phyloP scores from a whole-genome alignment of 2,329 filamentous ascomycete species.

The Bipolaris sorokiniana region DNA sequence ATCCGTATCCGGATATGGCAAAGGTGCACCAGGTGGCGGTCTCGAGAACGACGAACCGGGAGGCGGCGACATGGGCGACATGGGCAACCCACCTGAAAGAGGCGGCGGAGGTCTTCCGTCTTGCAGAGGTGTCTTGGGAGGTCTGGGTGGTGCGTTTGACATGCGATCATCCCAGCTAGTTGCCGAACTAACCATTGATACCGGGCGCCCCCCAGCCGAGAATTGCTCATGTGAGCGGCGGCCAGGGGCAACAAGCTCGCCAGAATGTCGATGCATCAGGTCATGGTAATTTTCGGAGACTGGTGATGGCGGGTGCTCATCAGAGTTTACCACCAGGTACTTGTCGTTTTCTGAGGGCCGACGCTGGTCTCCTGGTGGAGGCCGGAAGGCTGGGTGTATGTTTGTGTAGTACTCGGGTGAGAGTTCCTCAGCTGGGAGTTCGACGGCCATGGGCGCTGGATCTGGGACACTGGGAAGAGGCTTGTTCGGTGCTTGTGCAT shows the following conservation, averaged over 20 bases:
- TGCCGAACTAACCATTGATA: slow-evolving; percentile 36
- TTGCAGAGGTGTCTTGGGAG: slow-evolving; percentile 51
- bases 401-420: slow-evolving; percentile 44
- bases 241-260: slow-evolving; percentile 68
- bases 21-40: slow-evolving; percentile 48
- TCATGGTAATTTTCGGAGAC: slow-evolving; percentile 49
- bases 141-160: slow-evolving; percentile 44
- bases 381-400: slow-evolving; percentile 31
- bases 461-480: slow-evolving; percentile 48
- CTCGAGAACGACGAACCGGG: slow-evolving; percentile 32
- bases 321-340: slow-evolving; percentile 61
- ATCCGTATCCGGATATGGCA: slow-evolving; percentile 83
- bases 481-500: slow-evolving; percentile 39
- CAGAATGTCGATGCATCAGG: slow-evolving; percentile 51
- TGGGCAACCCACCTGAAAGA: slow-evolving; percentile 28
- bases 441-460: slow-evolving; percentile 58
- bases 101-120: slow-evolving; percentile 22
- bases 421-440: slow-evolving; percentile 64
- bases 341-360: slow-evolving; percentile 53
- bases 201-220: slow-evolving; percentile 24
- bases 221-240: slow-evolving; percentile 45
- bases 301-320: slow-evolving; percentile 59
- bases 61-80: slow-evolving; percentile 34
- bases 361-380: slow-evolving; percentile 47
- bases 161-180: slow-evolving; percentile 35